Evolutionary conservation across 352 stramenopile species (phyloP), one percentile per base, ranked within the genome.

Genomic region (Phytopythium litorale): DNA sequence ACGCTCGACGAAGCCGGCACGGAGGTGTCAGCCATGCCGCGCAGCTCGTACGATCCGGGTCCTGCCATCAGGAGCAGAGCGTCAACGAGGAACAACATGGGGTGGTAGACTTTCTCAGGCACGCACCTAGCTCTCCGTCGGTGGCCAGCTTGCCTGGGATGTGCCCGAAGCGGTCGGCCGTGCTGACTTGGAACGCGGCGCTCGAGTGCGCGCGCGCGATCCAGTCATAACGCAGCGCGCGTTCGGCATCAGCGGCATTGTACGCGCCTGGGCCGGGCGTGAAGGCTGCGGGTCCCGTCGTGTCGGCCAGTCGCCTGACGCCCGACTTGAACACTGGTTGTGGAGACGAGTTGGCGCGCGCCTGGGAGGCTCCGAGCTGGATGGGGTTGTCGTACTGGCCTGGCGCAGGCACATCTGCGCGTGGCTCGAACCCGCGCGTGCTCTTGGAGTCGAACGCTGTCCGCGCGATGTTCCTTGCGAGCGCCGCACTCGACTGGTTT

Each of bases 331-430:
- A 92, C 13, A 84, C 66, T 2, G 81, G 83, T 32, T 88, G 75
- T 15, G 73, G 68, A 23, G 59, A 75, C 42, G 38, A 56, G 37
- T 64, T 65, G 6, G 66, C 42, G 11, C 66, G 38, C 35, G 54
- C 45, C n/a, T 65, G 35, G 8, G 59, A 68, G 32, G 59, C 65
- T n/a, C 69, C 67, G 19, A 90, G 54, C 46, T 88, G 73, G 30
- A 86, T 73, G 21, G 70, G 71, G 56, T 87, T 87, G 28, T 92
- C 74, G 53, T 92, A 90, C 40, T 92, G 84, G 11, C 81, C 84
- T 50, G 84, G 84, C 5, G 81, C 81, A 25, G 81, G 79, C 18
- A 72, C 65, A 13, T 90, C 79, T 4, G 58, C 59, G 7, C 60
- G 46, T 25, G 81, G 73, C 50, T 70, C 66, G 60, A 84, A 90